Base-by-base conservation (phyloP, 345 rosid species). In the Eucalyptus sp. region DNA sequence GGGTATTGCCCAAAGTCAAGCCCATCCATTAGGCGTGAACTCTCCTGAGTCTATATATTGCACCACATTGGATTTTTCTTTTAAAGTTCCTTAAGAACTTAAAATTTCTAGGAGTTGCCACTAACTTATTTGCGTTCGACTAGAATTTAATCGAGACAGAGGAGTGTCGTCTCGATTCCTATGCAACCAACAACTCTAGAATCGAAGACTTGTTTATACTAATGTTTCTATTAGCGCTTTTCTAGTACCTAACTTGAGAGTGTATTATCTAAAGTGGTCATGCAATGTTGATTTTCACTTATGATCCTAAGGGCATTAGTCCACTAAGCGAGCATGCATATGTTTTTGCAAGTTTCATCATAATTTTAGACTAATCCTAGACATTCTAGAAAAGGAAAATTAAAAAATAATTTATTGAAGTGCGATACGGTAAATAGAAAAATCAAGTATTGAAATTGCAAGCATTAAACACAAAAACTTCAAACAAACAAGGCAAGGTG, bases 1-100 rank as follows among this genome's bases (percentile, higher is more conserved):
- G 60, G 11, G 11, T 20, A 22, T 54, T 54, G 60, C 27, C 27
- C 60, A 20, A 54, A 54, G 27, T 7, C 1, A 27, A 22, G 60
- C 60, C 60, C 25, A 54, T 20, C 25, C 0, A 1, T 54, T 20
- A 54, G 60, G 11, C 27, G 0, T 54, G 60, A 10, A 20, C 60
- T 54, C 0, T 54, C 60, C 15, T 5, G 1, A 50, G 15, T 11
- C 50, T 2, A 50, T 50, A 12, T 13, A 2, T 50, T 13, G 50
- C 14, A 1, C 4, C 13, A 3, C n/a, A n/a, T n/a, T n/a, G n/a
- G n/a, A n/a, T n/a, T n/a, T n/a, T n/a, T n/a, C n/a, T n/a, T n/a
- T n/a, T n/a, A n/a, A n/a, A n/a, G n/a, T n/a, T n/a, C n/a, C n/a
- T n/a, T n/a, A n/a, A n/a, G n/a, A n/a, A n/a, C n/a, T n/a, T n/a